Percentiles rank a stretch among this genome's conserved stretches.
Conservation (phyloP, 140 eudicot genomes). For the Anethum foeniculum region DNA sequence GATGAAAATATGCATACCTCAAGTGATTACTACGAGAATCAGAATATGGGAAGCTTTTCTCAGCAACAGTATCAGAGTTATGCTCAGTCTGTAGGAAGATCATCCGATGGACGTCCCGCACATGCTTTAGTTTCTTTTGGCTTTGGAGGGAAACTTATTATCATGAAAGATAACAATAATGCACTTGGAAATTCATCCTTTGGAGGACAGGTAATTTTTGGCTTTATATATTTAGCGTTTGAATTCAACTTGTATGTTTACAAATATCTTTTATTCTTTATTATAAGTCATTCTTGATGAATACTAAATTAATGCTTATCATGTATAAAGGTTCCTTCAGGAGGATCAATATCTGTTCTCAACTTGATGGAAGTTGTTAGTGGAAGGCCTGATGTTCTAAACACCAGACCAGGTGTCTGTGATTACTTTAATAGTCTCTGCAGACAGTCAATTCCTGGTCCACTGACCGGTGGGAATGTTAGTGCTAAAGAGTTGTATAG, state of each 20-base stretch:
- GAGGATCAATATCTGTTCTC: constrained; percentile 51
- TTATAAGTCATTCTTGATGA: constrained; percentile 7
- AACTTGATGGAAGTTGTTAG: constrained; percentile 64
- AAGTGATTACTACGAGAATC: constrained; percentile 31
- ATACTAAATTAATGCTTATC: constrained; percentile 9
- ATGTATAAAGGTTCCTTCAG: constrained; percentile 41
- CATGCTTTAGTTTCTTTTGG: constrained; percentile 95
- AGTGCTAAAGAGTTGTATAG: constrained; percentile 69
- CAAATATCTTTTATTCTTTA: background rate
- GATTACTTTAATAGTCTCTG: constrained; percentile 63
- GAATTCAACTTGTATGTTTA: background rate
- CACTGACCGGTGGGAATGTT: constrained; percentile 77
- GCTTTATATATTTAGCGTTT: background rate
- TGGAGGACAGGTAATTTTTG: constrained; percentile 56
- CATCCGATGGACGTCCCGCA: constrained; percentile 84
- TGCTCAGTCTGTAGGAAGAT: constrained; percentile 50
- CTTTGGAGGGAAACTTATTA: constrained; percentile 90
- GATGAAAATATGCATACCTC: constrained; percentile 38
- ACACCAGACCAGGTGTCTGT: constrained; percentile 30
- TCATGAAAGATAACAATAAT: constrained; percentile 49
- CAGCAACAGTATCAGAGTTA: constrained; percentile 31
- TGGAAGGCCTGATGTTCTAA: constrained; percentile 34
- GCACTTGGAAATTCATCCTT: constrained; percentile 29
- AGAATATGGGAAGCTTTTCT: constrained; percentile 22
- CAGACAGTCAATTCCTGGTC: constrained; percentile 79